Percentiles rank a stretch among this genome's conserved stretches.
Evolutionary conservation across 345 rosid species (phyloP).

Genomic region (Leavenworthia alabamica): DNA sequence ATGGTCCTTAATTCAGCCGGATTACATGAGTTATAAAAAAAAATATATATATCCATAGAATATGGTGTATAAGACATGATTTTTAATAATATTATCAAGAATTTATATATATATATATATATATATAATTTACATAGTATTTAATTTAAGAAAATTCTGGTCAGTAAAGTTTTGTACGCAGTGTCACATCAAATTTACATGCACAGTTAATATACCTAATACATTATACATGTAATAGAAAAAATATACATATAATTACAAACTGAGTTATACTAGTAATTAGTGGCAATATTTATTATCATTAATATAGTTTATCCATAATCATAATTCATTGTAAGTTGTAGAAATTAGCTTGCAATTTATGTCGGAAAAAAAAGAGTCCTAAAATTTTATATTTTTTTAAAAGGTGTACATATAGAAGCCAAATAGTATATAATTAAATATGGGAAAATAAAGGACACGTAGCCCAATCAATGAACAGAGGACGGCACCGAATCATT

Average conservation of each 20-base stretch:
- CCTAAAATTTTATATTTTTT: neutral
- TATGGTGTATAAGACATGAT: neutral
- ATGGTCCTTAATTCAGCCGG: no score
- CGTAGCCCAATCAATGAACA: slow-evolving; percentile 43
- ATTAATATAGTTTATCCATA: neutral
- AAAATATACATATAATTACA: neutral
- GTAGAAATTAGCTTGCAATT: neutral
- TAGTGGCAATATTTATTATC: neutral
- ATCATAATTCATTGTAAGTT: neutral
- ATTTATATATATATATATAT: no score
- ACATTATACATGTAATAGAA: neutral
- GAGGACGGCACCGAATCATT: slow-evolving; percentile 88
- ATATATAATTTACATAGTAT: neutral
- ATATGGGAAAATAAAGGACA: slow-evolving; percentile 39
- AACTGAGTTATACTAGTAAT: neutral
- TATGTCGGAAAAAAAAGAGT: neutral
- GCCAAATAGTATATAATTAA: neutral
- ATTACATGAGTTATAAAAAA: no score
- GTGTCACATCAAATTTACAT: neutral
- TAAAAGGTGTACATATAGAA: neutral
- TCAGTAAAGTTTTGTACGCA: neutral
- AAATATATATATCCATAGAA: no score
- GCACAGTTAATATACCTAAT: neutral
- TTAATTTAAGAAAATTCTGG: neutral
- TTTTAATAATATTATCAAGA: neutral